These are phyloP conservation scores for Scheffersomyces parashehatae DNA, from an alignment of 1,139 yeast species.

Conservation along the genomic window DNA sequence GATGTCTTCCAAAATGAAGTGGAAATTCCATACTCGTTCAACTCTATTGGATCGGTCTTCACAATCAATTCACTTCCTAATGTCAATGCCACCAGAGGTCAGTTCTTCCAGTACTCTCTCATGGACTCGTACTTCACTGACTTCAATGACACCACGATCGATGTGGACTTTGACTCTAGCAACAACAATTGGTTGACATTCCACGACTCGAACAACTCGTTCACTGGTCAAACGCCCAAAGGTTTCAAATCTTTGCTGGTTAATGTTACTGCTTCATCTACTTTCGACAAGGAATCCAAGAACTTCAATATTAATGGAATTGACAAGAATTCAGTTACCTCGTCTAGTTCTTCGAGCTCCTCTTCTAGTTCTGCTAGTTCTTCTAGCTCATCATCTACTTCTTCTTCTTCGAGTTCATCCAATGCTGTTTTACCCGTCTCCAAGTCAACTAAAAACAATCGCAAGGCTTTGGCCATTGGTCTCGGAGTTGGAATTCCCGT, in stretches of 20 bases:
- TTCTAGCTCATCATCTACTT: slow-evolving; percentile 19
- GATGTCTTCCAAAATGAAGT: slow-evolving; percentile 70
- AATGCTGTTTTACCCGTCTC: slow-evolving; percentile 22
- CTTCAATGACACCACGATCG: slow-evolving; percentile 48
- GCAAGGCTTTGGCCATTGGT: slow-evolving; percentile 71
- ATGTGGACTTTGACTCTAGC: slow-evolving; percentile 39
- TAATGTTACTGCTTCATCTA: slow-evolving; percentile 51
- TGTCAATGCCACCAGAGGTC: slow-evolving; percentile 66
- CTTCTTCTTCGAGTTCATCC: slow-evolving; percentile 25
- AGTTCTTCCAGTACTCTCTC: slow-evolving; percentile 56
- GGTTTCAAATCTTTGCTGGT: slow-evolving; percentile 53
- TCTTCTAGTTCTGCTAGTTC: slow-evolving; percentile 15
- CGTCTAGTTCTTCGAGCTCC: slow-evolving; percentile 17
- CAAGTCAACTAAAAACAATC: slow-evolving; percentile 18
- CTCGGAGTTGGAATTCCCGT: slow-evolving; percentile 85
- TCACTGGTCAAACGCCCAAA: slow-evolving; percentile 68
- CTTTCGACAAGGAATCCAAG: slow-evolving; percentile 34
- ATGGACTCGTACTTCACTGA: slow-evolving; percentile 57
- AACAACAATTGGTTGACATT: slow-evolving; percentile 66
- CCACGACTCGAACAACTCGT: slow-evolving; percentile 59
- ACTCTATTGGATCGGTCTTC: slow-evolving; percentile 52
- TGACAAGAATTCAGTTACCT: slow-evolving; percentile 18
- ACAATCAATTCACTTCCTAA: slow-evolving; percentile 52
- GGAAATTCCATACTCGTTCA: slow-evolving; percentile 53
- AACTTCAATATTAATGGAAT: slow-evolving; percentile 61